phyloP scores from a whole-genome alignment of 2,329 filamentous ascomycete species.

The Trichoderma sp. region DNA sequence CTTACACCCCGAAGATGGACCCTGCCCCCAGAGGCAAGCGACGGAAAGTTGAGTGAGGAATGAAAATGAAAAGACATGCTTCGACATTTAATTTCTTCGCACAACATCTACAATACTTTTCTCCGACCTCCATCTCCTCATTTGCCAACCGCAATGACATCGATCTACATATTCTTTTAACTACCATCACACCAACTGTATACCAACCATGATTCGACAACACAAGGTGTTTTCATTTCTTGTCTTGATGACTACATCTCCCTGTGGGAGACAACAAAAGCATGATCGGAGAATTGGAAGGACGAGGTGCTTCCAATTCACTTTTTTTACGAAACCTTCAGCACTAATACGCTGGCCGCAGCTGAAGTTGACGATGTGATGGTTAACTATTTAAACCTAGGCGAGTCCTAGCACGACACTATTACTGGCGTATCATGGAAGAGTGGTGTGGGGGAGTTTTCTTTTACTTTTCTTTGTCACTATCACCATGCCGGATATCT shows the following conservation, averaged over 20 bases:
- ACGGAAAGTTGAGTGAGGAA: conserved; percentile 67
- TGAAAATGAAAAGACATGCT: neutral
- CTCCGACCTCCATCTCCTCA: neutral
- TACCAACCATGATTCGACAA: conserved; percentile 28
- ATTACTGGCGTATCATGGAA: conserved; percentile 28
- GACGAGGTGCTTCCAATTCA: neutral
- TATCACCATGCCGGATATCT: conserved; percentile 21
- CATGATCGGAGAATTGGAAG: conserved; percentile 23
- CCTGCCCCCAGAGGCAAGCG: conserved; percentile 92
- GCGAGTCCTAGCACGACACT: conserved; percentile 28
- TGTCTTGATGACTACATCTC: conserved; percentile 25
- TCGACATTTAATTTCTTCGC: neutral
- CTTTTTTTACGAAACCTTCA: conserved; percentile 29
- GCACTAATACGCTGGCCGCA: conserved; percentile 30
- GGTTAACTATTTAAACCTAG: conserved; percentile 26
- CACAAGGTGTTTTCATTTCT: conserved; percentile 27
- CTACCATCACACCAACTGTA: conserved; percentile 26
- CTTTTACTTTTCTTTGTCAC: conserved; percentile 22
- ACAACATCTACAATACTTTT: conserved; percentile 27
- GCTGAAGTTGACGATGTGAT: conserved; percentile 30
- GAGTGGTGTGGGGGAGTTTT: conserved; percentile 27
- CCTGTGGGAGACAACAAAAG: conserved; percentile 24
- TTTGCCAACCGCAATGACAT: conserved; percentile 6
- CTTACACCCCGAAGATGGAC: conserved; percentile 84
- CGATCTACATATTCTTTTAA: conserved; percentile 7